Base-by-base conservation (phyloP, 176 grass and related monocot genomes). In the Ensete glaucum region DNA sequence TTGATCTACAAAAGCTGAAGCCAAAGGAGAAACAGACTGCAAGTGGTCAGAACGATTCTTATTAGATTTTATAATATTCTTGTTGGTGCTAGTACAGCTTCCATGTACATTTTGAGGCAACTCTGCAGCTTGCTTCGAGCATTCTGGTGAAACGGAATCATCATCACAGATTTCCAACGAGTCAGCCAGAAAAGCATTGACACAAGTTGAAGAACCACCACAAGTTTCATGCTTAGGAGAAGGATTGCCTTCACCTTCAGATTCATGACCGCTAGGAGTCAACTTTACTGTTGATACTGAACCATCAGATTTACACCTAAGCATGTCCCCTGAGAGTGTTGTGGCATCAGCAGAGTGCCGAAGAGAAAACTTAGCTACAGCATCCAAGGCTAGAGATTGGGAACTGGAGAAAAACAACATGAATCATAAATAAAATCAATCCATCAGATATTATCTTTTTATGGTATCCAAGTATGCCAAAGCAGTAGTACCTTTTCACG, bases 1-100 rank as follows among this genome's bases (percentile, higher is more conserved):
- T 20, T 52, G 60, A 15, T 52, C 60, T 11, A 77, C 48, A 20
- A 64, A 63, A 52, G 80, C 82, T 87, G 80, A 69, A 97, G 79
- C 72, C 59, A 81, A 59, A 81, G 78, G 50, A 82, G 80, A n/a
- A 14, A 81, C 54, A 66, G 27, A 75, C 9, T 69, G 20, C 72
- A 27, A 71, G 79, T 50, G 10, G n/a, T 22, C 64, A 59, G 78
- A 50, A 57, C 64, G 48, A 23, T 54, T 50, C 48, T 53, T 60
- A 52, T 26, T 26, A 76, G 53, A 74, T 23, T 77, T 22, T 23
- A 53, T 29, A n/a, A 27, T 7, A 64, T 27, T 60, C 14, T 52
- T 21, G 60, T 27, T 64, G 7, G 49, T 27, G 9, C 13, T 54
- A 64, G 49, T 26, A 34, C 43, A 25, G n/a, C 21, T 25, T 24